Base-by-base conservation (phyloP, 129 eudicot species). In the Saussurea involucrata region DNA sequence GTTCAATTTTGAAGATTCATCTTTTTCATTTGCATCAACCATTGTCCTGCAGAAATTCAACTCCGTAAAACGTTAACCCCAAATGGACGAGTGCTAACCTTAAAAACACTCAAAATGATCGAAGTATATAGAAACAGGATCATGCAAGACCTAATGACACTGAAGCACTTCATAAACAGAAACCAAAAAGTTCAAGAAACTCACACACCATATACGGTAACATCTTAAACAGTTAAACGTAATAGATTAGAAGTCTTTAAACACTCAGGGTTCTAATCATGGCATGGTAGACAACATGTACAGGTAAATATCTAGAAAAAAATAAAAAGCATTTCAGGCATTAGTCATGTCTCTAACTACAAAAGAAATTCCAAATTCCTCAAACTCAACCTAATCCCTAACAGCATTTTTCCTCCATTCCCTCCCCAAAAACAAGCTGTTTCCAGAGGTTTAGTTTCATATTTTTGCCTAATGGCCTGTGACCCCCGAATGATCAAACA, bases 11-110 rank as follows among this genome's bases (percentile, higher is more conserved):
- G 44, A 27, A 74, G 69, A 57, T 33, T 68, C 75, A 21, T 17
- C 82, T 72, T 75, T 73, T 61, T 73, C 84, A 25, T 71, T 74
- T 31, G 76, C 78, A 76, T 55, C 74, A 58, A 28, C 88, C 96
- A 88, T 90, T 69, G 28, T 68, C 84, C 84, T 80, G 76, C 24
- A 36, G 21, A 80, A 80, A 73, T 28, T 36, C 75, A 44, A 65
- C 63, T 40, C 80, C 64, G 33, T 68, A 68, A 31, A 71, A n/a
- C n/a, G n/a, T n/a, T n/a, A n/a, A 13, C 53, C 69, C 73, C 72
- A 71, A 67, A 33, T 32, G 68, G 69, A 55, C 24, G 74, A 58
- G 63, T 68, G 63, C 60, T 72, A 53, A 32, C 27, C 49, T 27
- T 55, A 24, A 21, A 68, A 66, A 74, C 71, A 61, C 72, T 73